Percentiles rank a stretch among this genome's conserved stretches.
Evolutionary conservation across 2,329 filamentous ascomycete genomes (phyloP).

Genomic region (Thelonectria olida): DNA sequence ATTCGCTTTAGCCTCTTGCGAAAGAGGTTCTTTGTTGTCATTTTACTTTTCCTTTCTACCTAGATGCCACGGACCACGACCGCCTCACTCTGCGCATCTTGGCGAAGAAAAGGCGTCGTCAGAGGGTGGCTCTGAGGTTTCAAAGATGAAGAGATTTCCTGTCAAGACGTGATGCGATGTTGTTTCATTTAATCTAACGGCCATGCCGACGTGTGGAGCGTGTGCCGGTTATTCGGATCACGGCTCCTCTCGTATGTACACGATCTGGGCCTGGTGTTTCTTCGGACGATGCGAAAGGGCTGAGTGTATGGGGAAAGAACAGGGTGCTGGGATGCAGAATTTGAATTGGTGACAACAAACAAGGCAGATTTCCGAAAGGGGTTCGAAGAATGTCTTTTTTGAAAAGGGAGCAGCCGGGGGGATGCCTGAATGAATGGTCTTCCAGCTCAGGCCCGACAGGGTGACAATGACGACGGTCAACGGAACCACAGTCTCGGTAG

Average conservation of each 20-base stretch:
- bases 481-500: not conserved
- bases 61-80: not conserved
- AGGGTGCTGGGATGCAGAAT: not conserved
- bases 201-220: not conserved
- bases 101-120: not conserved
- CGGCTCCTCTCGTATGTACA: not conserved
- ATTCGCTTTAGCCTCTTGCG: not conserved
- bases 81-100: not conserved
- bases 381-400: no score
- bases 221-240: not conserved
- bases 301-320: not conserved
- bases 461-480: not conserved
- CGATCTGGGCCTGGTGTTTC: not conserved
- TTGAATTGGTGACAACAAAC: not conserved
- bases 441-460: not conserved
- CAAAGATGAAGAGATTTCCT: not conserved
- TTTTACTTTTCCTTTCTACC: not conserved
- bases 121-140: not conserved
- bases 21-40: not conserved
- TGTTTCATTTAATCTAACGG: not conserved
- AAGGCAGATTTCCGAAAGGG: not conserved
- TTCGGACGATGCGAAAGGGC: not conserved
- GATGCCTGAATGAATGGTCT: not conserved
- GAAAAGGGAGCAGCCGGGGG: not conserved
- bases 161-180: not conserved